Percentiles rank a stretch among this genome's conserved stretches.
Conservation (phyloP, 176 grass and related monocot genomes). For the Oryza glaberrima region DNA sequence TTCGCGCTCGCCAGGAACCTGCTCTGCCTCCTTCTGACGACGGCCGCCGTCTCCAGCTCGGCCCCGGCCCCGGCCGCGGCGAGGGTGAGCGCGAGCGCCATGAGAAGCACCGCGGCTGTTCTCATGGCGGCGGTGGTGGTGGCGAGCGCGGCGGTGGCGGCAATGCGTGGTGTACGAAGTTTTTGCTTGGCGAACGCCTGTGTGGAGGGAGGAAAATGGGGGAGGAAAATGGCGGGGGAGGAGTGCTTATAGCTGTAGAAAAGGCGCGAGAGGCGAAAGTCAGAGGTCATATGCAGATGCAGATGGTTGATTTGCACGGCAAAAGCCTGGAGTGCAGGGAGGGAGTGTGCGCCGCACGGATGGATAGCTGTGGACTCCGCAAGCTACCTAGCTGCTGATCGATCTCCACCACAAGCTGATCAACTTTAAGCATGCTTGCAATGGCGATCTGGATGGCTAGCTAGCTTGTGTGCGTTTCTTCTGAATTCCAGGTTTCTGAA, state of each 20-base stretch:
- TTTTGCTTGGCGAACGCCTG: conserved; percentile 1
- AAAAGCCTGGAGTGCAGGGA: conserved; percentile 64
- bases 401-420: no score
- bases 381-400: conserved; percentile 12
- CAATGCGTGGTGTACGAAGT: background rate
- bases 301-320: conserved; percentile 62
- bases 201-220: conserved; percentile 26
- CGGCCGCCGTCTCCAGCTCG: no score
- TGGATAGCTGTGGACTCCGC: conserved; percentile 34
- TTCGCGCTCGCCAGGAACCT: conserved; percentile 38
- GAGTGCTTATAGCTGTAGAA: conserved; percentile 45
- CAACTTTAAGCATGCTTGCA: conserved; percentile 15
- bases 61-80: background rate
- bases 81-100: conserved; percentile 45
- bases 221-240: background rate
- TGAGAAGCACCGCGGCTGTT: conserved; percentile 49
- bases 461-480: background rate
- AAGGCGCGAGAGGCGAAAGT: conserved; percentile 28
- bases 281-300: conserved; percentile 13
- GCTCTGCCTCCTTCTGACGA: background rate
- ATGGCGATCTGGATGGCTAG: background rate
- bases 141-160: background rate
- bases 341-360: conserved; percentile 45
- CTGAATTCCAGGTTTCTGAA: background rate
- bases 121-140: conserved; percentile 37